Conservation (phyloP, 306 rosid genomes). For the Cercis canadensis region DNA sequence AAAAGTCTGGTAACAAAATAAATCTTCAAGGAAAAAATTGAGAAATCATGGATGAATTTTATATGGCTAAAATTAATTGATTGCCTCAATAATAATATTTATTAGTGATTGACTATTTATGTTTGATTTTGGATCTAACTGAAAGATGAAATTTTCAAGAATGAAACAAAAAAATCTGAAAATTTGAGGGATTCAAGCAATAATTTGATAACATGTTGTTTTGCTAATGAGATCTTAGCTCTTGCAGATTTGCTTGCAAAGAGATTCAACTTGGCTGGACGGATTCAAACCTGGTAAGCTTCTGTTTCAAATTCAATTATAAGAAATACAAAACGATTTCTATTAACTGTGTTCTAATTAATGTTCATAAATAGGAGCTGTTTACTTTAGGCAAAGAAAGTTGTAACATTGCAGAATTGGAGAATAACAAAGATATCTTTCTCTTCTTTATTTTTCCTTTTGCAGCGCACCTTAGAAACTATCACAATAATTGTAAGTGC, state of each 20-base stretch:
- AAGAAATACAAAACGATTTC: not conserved
- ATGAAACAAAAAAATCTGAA: no score
- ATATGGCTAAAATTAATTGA: no score
- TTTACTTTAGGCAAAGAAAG: not conserved
- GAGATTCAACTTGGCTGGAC: conserved; percentile 90
- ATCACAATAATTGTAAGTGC: conserved; percentile 74
- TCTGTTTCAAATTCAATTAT: conserved; percentile 7
- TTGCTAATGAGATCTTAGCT: conserved; percentile 6
- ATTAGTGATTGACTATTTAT: no score
- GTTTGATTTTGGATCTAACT: no score
- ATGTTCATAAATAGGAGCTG: not conserved
- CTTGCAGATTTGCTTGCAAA: conserved; percentile 85
- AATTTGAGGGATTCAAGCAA: no score
- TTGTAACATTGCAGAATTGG: not conserved
- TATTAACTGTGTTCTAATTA: not conserved
- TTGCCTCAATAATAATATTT: no score
- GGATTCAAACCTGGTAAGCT: conserved; percentile 71
- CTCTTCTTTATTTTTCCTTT: not conserved
- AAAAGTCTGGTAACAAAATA: no score
- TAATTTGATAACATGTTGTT: no score
- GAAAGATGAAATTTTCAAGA: no score
- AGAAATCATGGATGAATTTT: no score
- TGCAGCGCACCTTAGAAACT: conserved; percentile 75
- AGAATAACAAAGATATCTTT: conserved; percentile 2
- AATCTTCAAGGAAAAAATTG: no score